Conservation (phyloP, 2,329 filamentous ascomycete genomes). For the Seiridium cupressi region DNA sequence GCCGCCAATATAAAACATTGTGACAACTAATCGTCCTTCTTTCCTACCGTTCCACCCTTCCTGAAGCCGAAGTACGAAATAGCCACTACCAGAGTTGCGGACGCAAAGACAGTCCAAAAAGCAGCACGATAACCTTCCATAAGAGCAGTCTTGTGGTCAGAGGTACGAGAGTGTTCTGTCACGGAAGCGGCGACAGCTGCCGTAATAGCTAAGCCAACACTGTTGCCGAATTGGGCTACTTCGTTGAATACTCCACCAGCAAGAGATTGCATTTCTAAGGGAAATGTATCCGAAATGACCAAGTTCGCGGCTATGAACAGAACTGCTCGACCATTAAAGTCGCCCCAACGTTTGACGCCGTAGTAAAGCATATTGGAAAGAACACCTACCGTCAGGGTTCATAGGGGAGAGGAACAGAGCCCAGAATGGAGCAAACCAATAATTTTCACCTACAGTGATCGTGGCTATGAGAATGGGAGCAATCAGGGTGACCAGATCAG, state of each 20-base stretch:
- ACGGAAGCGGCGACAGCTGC: constrained; percentile 46
- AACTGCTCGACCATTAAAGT: constrained; percentile 21
- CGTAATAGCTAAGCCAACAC: constrained; percentile 49
- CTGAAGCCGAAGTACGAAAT: constrained; percentile 41
- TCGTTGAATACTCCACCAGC: constrained; percentile 62
- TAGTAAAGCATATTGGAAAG: background rate
- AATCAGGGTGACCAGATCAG: constrained; percentile 40
- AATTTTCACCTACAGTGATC: constrained; percentile 42
- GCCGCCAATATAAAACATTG: too few species aligned
- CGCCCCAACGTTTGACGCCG: background rate
- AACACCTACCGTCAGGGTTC: constrained; percentile 35
- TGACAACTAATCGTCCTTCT: constrained; percentile 32
- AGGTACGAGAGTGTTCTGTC: constrained; percentile 22
- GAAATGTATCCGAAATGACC: constrained; percentile 53
- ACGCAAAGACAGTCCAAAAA: constrained; percentile 52
- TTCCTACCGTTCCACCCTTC: constrained; percentile 45
- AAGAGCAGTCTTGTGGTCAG: constrained; percentile 28
- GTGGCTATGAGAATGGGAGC: constrained; percentile 56
- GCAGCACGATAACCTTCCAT: constrained; percentile 51
- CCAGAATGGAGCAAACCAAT: constrained; percentile 47
- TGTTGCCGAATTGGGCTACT: constrained; percentile 54
- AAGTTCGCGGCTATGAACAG: constrained; percentile 56
- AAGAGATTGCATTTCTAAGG: constrained; percentile 51
- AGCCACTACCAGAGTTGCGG: constrained; percentile 35
- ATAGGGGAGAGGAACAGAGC: constrained; percentile 43